These are phyloP conservation scores for Colletotrichum sp. DNA, from an alignment of 2,329 filamentous ascomycete genomes.

Conservation along the genomic window DNA sequence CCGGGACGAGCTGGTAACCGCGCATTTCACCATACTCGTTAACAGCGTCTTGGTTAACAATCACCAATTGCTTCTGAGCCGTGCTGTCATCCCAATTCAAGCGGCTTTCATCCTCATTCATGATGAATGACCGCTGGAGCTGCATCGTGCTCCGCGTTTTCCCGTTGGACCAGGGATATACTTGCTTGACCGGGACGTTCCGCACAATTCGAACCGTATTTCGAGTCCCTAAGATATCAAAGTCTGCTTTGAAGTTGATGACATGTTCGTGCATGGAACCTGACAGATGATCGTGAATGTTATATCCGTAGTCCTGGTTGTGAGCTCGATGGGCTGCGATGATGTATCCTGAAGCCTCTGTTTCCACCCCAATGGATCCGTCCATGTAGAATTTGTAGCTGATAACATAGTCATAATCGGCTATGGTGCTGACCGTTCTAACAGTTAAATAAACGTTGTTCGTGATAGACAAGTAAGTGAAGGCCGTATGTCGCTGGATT, in stretches of 20 bases:
- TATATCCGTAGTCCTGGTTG: constrained; percentile 53
- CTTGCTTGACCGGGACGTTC: constrained; percentile 33
- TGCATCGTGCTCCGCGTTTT: constrained; percentile 56
- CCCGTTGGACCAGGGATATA: constrained; percentile 54
- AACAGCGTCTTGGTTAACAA: constrained; percentile 53
- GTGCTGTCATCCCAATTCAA: constrained; percentile 54
- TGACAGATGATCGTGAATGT: constrained; percentile 51
- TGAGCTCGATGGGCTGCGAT: constrained; percentile 50
- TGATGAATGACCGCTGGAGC: constrained; percentile 44
- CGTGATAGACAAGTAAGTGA: constrained; percentile 44
- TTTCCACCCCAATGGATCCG: constrained; percentile 55
- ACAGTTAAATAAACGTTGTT: constrained; percentile 52
- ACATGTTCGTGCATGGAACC: constrained; percentile 62
- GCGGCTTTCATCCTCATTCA: constrained; percentile 45
- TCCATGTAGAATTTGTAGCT: constrained; percentile 56
- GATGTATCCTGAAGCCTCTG: constrained; percentile 60
- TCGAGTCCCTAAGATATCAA: constrained; percentile 52
- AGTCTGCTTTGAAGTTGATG: constrained; percentile 58
- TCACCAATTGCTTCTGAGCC: constrained; percentile 45
- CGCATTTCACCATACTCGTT: constrained; percentile 57
- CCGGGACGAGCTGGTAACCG: constrained; percentile 53
- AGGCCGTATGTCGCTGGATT: constrained; percentile 51
- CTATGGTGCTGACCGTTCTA: constrained; percentile 52
- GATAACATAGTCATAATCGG: constrained; percentile 59
- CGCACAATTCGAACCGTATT: constrained; percentile 47